Conservation (phyloP, 2,329 filamentous ascomycete genomes). For the Trichophyton verrucosum region DNA sequence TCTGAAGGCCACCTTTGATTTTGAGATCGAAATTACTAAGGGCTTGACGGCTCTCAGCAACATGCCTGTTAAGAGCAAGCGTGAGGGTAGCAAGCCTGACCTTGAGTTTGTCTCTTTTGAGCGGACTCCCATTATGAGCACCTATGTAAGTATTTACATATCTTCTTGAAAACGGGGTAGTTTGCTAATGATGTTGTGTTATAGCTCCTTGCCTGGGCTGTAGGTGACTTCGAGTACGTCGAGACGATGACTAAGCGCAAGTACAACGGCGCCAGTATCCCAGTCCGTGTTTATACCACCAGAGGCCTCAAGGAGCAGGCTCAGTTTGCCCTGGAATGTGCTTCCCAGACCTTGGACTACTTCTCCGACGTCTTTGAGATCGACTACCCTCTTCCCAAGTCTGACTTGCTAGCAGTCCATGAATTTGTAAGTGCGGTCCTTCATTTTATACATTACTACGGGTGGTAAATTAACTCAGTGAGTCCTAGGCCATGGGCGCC, state of each 20-base stretch:
- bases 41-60: constrained; percentile 86
- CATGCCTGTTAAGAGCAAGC: constrained; percentile 73
- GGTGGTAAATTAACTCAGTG: constrained; percentile 17
- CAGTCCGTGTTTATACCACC: constrained; percentile 91
- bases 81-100: constrained; percentile 53
- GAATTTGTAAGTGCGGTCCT: constrained; percentile 57
- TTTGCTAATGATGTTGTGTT: constrained; percentile 6
- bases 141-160: constrained; percentile 41
- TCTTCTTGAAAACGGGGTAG: constrained; percentile 30
- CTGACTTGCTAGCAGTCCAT: constrained; percentile 79
- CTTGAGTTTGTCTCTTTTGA: constrained; percentile 63
- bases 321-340: constrained; percentile 76
- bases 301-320: constrained; percentile 89
- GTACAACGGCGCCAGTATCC: constrained; percentile 83
- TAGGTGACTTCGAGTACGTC: constrained; percentile 94
- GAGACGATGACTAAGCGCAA: constrained; percentile 80
- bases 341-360: constrained; percentile 86
- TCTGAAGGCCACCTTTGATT: constrained; percentile 89
- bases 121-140: constrained; percentile 80
- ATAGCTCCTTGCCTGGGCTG: constrained; percentile 81
- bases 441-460: neutral
- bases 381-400: constrained; percentile 86
- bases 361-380: constrained; percentile 90
- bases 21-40: constrained; percentile 79
- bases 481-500: constrained; percentile 48